Evolutionary conservation across 805 yeast species (phyloP).

Genomic region (Candida sithepensis): DNA sequence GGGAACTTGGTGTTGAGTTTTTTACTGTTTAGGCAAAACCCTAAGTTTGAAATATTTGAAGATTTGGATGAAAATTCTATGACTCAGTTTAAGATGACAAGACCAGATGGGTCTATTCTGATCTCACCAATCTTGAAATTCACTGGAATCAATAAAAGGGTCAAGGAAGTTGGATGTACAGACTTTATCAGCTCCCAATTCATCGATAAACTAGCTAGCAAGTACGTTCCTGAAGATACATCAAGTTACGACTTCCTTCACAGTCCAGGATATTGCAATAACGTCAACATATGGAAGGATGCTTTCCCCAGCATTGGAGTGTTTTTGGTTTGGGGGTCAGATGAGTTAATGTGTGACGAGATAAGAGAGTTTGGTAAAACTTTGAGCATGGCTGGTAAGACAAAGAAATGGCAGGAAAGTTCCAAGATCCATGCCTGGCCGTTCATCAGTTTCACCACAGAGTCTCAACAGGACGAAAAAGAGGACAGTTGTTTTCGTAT

Average conservation of each 20-base stretch:
- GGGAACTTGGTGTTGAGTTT: conserved; percentile 39
- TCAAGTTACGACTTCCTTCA: conserved; percentile 23
- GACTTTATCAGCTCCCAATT: conserved; percentile 18
- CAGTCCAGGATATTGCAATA: conserved; percentile 32
- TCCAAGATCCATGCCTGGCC: conserved; percentile 49
- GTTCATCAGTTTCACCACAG: conserved; percentile 37
- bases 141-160: conserved; percentile 9
- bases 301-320: conserved; percentile 41
- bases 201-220: conserved; percentile 12
- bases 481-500: conserved; percentile 38
- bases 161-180: conserved; percentile 9
- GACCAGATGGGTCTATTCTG: conserved; percentile 24
- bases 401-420: conserved; percentile 32
- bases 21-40: conserved; percentile 35
- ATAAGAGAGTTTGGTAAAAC: conserved; percentile 31
- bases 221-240: conserved; percentile 12
- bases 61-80: conserved; percentile 6
- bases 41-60: conserved; percentile 20
- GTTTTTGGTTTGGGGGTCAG: conserved; percentile 39
- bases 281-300: conserved; percentile 34
- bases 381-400: conserved; percentile 26
- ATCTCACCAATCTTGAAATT: conserved; percentile 28
- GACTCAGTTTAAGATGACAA: conserved; percentile 4
- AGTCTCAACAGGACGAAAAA: conserved; percentile 39
- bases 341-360: conserved; percentile 38